These are phyloP conservation scores for Tilletia caries DNA, from an alignment of 1,284 basidiomycete species.

Conservation along the genomic window DNA sequence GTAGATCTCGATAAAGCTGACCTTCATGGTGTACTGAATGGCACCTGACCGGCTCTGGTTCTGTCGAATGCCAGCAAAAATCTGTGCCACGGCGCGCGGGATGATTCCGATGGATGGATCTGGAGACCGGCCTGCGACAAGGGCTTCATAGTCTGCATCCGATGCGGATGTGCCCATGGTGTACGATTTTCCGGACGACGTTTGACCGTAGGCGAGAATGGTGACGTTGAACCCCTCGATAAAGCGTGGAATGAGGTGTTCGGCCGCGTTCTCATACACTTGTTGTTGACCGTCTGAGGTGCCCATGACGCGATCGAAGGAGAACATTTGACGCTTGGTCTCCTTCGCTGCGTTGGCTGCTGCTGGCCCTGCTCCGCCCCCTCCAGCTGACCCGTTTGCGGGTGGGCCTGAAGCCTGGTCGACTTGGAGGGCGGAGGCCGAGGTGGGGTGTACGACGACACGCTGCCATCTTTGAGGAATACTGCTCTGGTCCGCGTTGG, in stretches of 20 bases:
- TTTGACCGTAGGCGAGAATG: constrained; percentile 95
- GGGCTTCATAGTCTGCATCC: constrained; percentile 39
- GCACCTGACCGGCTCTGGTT: constrained; percentile 59
- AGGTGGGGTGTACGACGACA: constrained; percentile 66
- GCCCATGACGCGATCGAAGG: constrained; percentile 87
- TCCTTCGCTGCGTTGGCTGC: constrained; percentile 44
- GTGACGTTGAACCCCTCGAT: constrained; percentile 96
- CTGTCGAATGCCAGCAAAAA: constrained; percentile 69
- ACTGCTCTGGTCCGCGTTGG: constrained; percentile 69
- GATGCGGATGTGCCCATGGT: constrained; percentile 67
- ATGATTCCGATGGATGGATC: constrained; percentile 69
- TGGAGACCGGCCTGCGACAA: constrained; percentile 33
- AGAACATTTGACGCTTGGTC: constrained; percentile 71
- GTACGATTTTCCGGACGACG: constrained; percentile 92
- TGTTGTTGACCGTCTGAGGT: constrained; percentile 77
- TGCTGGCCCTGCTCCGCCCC: constrained; percentile 59
- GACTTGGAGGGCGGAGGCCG: constrained; percentile 53
- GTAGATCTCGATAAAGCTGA: constrained; percentile 77
- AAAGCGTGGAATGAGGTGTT: constrained; percentile 82
- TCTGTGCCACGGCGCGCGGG: constrained; percentile 85
- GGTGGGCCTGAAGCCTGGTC: constrained; percentile 31
- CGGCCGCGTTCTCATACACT: constrained; percentile 77
- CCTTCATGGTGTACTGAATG: constrained; percentile 41
- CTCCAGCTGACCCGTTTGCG: constrained; percentile 48
- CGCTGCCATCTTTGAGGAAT: constrained; percentile 92